Evolutionary conservation across 106 monocot species (phyloP).

Genomic region (Dendrobium officinale): DNA sequence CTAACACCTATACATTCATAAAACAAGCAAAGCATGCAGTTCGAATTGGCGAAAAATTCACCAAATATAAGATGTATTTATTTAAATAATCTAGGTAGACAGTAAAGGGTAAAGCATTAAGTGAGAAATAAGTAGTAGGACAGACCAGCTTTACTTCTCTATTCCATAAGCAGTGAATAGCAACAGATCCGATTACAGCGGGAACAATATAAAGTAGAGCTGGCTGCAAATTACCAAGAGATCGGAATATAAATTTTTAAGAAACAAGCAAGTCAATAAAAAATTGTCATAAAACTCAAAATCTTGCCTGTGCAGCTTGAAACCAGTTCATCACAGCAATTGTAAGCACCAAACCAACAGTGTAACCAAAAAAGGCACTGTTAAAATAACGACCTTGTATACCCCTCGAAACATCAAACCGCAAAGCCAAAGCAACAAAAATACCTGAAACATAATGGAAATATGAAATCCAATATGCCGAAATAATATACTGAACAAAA

Average conservation of each 20-base stretch:
- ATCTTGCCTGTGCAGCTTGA: constrained; percentile 90
- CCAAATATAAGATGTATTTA: no score
- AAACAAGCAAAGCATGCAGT: no score
- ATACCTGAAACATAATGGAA: constrained; percentile 39
- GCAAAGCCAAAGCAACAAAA: constrained; percentile 92
- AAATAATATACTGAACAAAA: no score
- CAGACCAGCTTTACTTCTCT: constrained; percentile 58
- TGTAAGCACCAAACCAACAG: constrained; percentile 67
- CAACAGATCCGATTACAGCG: constrained; percentile 76
- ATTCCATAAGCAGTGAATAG: constrained; percentile 66
- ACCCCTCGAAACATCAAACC: constrained; percentile 96
- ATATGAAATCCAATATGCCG: no score
- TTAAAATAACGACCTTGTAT: constrained; percentile 66
- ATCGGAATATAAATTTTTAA: no score
- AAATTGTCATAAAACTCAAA: no score
- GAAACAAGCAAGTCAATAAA: not conserved
- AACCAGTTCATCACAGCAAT: constrained; percentile 99
- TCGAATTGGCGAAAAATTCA: no score
- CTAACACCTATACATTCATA: no score
- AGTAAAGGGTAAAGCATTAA: not conserved
- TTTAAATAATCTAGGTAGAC: not conserved
- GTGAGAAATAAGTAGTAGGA: constrained; percentile 8
- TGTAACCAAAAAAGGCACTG: constrained; percentile 85
- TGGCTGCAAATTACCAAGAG: constrained; percentile 43
- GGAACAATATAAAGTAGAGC: constrained; percentile 93